Percentiles rank a stretch among this genome's conserved stretches.
phyloP scores from a whole-genome alignment of 73 alveolate species.

The Uronychia setigera region DNA sequence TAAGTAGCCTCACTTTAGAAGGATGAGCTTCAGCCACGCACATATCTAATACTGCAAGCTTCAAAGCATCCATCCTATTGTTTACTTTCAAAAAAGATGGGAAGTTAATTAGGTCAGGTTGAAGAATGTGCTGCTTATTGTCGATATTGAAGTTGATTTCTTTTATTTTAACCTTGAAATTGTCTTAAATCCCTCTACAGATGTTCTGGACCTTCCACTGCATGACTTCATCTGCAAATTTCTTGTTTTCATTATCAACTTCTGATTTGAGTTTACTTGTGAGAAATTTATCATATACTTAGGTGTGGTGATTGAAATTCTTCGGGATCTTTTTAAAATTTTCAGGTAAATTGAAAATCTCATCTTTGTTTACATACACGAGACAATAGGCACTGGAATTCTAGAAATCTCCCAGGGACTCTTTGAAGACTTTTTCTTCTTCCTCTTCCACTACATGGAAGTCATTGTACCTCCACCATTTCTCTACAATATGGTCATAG shows the following conservation, averaged over 20 bases:
- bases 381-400: slow-evolving; percentile 60
- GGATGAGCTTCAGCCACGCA: neutral
- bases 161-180: too few relatives aligned
- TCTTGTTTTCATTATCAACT: neutral
- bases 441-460: slow-evolving; percentile 65
- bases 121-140: neutral
- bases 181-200: neutral
- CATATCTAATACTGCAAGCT: neutral
- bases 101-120: neutral
- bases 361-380: slow-evolving; percentile 32
- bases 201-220: neutral
- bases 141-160: neutral
- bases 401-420: slow-evolving; percentile 42
- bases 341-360: neutral
- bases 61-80: neutral
- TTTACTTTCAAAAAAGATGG: neutral
- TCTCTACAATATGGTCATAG: slow-evolving; percentile 71
- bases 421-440: slow-evolving; percentile 68
- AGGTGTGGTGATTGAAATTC: neutral
- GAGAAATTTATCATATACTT: neutral
- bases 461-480: slow-evolving; percentile 86
- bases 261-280: neutral
- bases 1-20: neutral
- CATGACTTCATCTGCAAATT: neutral
- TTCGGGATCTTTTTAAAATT: neutral